phyloP scores from a whole-genome alignment of 1,284 basidiomycete species.

The Ustilago tritici region DNA sequence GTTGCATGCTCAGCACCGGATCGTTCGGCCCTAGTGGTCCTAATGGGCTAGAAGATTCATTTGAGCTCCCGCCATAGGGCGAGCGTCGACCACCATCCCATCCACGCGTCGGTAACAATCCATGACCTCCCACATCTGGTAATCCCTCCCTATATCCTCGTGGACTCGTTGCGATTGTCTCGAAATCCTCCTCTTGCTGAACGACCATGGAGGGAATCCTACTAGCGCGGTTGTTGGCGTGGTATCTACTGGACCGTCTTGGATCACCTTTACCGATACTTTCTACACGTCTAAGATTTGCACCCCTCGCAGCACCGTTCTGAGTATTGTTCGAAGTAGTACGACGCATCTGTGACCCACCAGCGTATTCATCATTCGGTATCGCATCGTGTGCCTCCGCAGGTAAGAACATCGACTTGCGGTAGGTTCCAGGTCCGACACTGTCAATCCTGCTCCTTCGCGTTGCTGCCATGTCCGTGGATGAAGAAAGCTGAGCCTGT shows the following conservation, averaged over 20 bases:
- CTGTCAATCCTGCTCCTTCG: slow-evolving; percentile 55
- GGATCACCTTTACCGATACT: slow-evolving; percentile 54
- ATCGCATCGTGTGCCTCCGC: slow-evolving; percentile 20
- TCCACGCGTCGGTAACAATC: slow-evolving; percentile 12
- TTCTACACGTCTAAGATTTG: slow-evolving; percentile 39
- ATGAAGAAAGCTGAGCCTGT: slow-evolving; percentile 6
- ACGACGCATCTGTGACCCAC: slow-evolving; percentile 27
- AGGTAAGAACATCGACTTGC: slow-evolving; percentile 53
- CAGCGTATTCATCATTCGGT: slow-evolving; percentile 6
- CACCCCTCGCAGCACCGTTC: slow-evolving; percentile 2
- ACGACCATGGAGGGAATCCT: slow-evolving; percentile 21
- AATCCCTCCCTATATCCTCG: slow-evolving; percentile 21
- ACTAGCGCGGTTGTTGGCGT: slow-evolving; percentile 11
- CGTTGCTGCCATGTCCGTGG: slow-evolving; percentile 10
- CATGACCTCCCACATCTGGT: slow-evolving; percentile 12
- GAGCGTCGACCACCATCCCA: slow-evolving; percentile 17
- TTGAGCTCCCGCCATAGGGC: slow-evolving; percentile 28
- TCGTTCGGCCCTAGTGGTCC: slow-evolving; percentile 42
- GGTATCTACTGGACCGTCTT: slow-evolving; percentile 30
- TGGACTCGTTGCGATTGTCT: neutral
- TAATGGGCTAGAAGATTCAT: slow-evolving; percentile 26
- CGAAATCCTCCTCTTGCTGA: slow-evolving; percentile 7
- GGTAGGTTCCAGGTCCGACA: slow-evolving; percentile 54
- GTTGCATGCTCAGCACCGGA: slow-evolving; percentile 23
- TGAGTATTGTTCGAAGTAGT: slow-evolving; percentile 20